Conservation (phyloP, 768 basidiomycete species). For the Cyclocybe aegerita region DNA sequence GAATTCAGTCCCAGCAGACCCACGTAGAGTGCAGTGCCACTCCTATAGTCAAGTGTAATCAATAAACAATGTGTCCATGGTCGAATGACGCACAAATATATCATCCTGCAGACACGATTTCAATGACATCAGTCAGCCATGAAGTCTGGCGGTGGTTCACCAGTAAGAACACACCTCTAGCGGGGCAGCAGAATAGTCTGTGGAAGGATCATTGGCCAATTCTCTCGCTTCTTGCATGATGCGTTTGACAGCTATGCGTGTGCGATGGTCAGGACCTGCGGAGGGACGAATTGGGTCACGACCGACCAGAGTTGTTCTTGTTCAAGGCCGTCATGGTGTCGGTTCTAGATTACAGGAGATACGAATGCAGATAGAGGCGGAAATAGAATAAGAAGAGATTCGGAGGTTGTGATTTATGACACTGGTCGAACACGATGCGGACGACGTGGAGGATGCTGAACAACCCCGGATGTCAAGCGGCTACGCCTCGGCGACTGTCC, state of each 20-base stretch:
- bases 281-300: background rate
- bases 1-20: conserved; percentile 84
- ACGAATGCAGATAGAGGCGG: background rate
- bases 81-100: conserved; percentile 66
- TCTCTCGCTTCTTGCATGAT: conserved; percentile 97
- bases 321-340: conserved; percentile 49
- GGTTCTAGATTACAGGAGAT: background rate
- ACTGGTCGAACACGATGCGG: conserved; percentile 4
- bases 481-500: background rate
- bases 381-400: background rate
- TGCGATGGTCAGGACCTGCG: background rate
- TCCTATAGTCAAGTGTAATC: conserved; percentile 39
- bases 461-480: conserved; percentile 10
- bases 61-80: background rate
- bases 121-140: conserved; percentile 8
- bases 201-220: conserved; percentile 78
- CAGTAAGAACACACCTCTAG: conserved; percentile 53
- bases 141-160: background rate
- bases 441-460: conserved; percentile 25
- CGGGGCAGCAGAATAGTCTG: conserved; percentile 85
- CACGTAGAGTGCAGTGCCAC: conserved; percentile 98
- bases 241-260: conserved; percentile 77
- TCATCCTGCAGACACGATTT: conserved; percentile 55
- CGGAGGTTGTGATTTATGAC: background rate
- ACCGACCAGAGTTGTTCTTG: conserved; percentile 86